These are phyloP conservation scores for Clathrus columnatus DNA, from an alignment of 768 basidiomycete genomes.

Conservation along the genomic window DNA sequence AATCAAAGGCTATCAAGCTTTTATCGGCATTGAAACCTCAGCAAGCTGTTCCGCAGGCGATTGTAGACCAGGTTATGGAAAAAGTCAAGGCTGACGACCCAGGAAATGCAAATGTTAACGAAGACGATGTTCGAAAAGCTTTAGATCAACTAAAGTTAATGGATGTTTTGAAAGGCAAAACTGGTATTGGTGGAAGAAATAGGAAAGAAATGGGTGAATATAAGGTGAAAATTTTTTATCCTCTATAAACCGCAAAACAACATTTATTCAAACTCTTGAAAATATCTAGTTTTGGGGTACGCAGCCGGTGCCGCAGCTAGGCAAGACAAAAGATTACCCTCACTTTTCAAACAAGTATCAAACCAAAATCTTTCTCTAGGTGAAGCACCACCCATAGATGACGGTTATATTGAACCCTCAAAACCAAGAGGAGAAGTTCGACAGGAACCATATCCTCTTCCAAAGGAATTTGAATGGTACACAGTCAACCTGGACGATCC, in stretches of 20 bases:
- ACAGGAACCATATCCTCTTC: slow-evolving; percentile 81
- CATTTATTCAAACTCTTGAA: not conserved
- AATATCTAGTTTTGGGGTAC: slow-evolving; percentile 97
- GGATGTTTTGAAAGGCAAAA: slow-evolving; percentile 78
- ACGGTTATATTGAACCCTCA: slow-evolving; percentile 85
- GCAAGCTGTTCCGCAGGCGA: slow-evolving; percentile 46
- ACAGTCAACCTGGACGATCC: slow-evolving; percentile 70
- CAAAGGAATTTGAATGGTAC: slow-evolving; percentile 90
- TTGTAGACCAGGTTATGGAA: slow-evolving; percentile 60
- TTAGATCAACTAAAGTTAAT: slow-evolving; percentile 75
- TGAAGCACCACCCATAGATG: slow-evolving; percentile 54
- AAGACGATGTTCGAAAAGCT: slow-evolving; percentile 58
- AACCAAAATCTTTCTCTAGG: no score
- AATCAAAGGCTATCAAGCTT: slow-evolving; percentile 54
- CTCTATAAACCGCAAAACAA: slow-evolving; percentile 4
- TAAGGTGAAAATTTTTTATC: slow-evolving; percentile 56
- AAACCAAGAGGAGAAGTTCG: slow-evolving; percentile 70
- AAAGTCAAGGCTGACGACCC: slow-evolving; percentile 56
- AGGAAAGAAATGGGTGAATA: slow-evolving; percentile 81
- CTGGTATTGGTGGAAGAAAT: slow-evolving; percentile 64
- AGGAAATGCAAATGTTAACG: slow-evolving; percentile 37
- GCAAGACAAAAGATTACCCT: slow-evolving; percentile 18
- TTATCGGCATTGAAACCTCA: slow-evolving; percentile 41
- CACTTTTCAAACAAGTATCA: slow-evolving; percentile 6
- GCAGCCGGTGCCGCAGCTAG: slow-evolving; percentile 91